phyloP scores from a whole-genome alignment of 768 basidiomycete genomes.

The Pulveroboletus ravenelii region DNA sequence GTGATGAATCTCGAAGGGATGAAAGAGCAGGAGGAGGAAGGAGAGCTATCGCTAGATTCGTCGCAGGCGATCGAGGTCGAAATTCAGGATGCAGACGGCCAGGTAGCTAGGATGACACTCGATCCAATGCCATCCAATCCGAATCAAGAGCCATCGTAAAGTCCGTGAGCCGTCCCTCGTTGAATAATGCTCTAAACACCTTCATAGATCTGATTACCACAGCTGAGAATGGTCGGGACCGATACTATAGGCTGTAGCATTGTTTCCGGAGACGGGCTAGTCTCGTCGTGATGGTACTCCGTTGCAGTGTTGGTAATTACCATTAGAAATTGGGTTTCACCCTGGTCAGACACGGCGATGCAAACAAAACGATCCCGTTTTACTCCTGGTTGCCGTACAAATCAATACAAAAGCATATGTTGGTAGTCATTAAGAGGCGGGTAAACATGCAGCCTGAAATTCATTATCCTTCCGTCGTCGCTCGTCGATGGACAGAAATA shows the following conservation, averaged over 20 bases:
- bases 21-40: conserved; percentile 27
- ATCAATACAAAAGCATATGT: conserved; percentile 7
- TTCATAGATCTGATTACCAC: neutral
- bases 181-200: no score
- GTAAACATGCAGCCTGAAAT: no score
- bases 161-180: neutral
- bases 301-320: neutral
- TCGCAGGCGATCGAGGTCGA: conserved; percentile 56
- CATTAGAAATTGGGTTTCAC: neutral
- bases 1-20: conserved; percentile 70
- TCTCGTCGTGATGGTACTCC: no score
- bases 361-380: neutral
- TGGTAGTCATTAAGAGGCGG: neutral
- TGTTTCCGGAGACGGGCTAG: no score
- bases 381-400: conserved; percentile 5
- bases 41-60: conserved; percentile 27
- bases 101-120: conserved; percentile 61
- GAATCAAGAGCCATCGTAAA: neutral
- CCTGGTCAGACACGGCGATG: neutral
- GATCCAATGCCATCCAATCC: neutral
- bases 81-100: conserved; percentile 67
- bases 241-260: neutral
- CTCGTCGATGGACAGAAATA: conserved; percentile 4
- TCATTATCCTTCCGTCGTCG: neutral
- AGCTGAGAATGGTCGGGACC: no score